A percentile compares a stretch with the other conserved stretches of the same genome.
Evolutionary conservation across 2,329 filamentous ascomycete genomes (phyloP).

Genomic region (Nothophaeocryptopus gaeumannii): DNA sequence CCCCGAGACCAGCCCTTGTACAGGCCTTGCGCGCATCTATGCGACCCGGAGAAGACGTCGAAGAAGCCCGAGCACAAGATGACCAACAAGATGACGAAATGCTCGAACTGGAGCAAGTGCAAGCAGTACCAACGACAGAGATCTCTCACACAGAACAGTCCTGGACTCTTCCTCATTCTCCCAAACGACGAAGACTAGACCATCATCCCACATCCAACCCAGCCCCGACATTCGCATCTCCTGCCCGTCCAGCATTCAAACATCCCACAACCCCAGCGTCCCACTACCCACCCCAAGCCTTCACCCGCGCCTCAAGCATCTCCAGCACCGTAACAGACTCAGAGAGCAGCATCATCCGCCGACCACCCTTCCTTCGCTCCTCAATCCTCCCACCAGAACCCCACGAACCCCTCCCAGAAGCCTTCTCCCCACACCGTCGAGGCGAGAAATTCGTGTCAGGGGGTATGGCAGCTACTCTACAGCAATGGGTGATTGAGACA

Average conservation of each 20-base stretch:
- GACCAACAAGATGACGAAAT: conserved; percentile 28
- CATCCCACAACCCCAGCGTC: conserved; percentile 21
- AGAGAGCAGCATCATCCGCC: conserved; percentile 16
- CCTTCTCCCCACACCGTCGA: conserved; percentile 54
- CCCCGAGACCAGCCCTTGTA: conserved; percentile 14
- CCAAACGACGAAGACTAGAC: conserved; percentile 31
- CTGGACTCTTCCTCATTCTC: conserved; percentile 25
- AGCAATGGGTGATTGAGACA: conserved; percentile 51
- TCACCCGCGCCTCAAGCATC: conserved; percentile 14
- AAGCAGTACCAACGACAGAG: conserved; percentile 19
- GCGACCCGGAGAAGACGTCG: conserved; percentile 26
- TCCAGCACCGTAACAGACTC: conserved; percentile 7
- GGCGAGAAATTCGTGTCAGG: conserved; percentile 49
- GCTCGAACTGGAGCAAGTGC: conserved; percentile 23
- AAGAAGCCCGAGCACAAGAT: conserved; percentile 20
- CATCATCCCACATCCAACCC: conserved; percentile 6
- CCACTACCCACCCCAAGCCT: conserved; percentile 9
- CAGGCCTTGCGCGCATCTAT: conserved; percentile 17
- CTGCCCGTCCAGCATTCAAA: conserved; percentile 20
- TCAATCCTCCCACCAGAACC: conserved; percentile 30
- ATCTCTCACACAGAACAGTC: background rate
- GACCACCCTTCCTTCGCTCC: conserved; percentile 42
- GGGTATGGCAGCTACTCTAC: conserved; percentile 50
- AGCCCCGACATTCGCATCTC: conserved; percentile 7
- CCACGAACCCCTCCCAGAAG: conserved; percentile 46